These are phyloP conservation scores for Rhamnella rubrinervis DNA, from an alignment of 331 rosid genomes.

Conservation along the genomic window DNA sequence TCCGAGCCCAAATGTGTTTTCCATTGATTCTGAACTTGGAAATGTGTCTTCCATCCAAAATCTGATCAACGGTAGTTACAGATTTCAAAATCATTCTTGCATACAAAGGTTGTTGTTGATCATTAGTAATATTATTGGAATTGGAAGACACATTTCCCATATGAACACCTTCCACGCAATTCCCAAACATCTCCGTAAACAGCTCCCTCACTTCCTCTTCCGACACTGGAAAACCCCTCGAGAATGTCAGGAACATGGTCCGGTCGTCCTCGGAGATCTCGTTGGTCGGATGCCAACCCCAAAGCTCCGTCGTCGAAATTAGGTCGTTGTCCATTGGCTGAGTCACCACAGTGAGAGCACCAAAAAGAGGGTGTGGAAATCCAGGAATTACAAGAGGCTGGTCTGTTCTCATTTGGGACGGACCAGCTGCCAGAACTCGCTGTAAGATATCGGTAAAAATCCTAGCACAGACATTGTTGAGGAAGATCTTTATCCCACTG, in stretches of 20 bases:
- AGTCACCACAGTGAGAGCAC: slow-evolving; percentile 33
- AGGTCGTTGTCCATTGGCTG: neutral
- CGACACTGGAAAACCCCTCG: slow-evolving; percentile 55
- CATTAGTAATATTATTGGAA: too few relatives aligned
- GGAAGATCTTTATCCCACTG: slow-evolving; percentile 40
- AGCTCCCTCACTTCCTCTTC: slow-evolving; percentile 38
- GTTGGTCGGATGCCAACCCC: slow-evolving; percentile 25
- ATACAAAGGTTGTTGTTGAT: slow-evolving; percentile 41
- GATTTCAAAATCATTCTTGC: slow-evolving; percentile 50
- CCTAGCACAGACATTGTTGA: slow-evolving; percentile 39
- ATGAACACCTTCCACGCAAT: slow-evolving; percentile 35
- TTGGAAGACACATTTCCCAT: slow-evolving; percentile 37
- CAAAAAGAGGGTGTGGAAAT: slow-evolving; percentile 62
- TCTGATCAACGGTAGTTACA: slow-evolving; percentile 37
- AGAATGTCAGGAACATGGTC: slow-evolving; percentile 68
- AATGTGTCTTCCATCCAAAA: slow-evolving; percentile 38
- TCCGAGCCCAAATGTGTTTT: slow-evolving; percentile 73
- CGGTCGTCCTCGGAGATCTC: slow-evolving; percentile 38
- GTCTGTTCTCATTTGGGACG: neutral
- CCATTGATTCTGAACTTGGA: slow-evolving; percentile 49
- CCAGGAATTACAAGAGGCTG: slow-evolving; percentile 33
- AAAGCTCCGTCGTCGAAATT: slow-evolving; percentile 22
- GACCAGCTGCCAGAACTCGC: slow-evolving; percentile 6
- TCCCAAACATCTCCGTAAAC: slow-evolving; percentile 29
- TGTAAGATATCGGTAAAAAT: slow-evolving; percentile 56